Conservation (phyloP, 2,329 filamentous ascomycete genomes). For the Fonsecaea nubica region DNA sequence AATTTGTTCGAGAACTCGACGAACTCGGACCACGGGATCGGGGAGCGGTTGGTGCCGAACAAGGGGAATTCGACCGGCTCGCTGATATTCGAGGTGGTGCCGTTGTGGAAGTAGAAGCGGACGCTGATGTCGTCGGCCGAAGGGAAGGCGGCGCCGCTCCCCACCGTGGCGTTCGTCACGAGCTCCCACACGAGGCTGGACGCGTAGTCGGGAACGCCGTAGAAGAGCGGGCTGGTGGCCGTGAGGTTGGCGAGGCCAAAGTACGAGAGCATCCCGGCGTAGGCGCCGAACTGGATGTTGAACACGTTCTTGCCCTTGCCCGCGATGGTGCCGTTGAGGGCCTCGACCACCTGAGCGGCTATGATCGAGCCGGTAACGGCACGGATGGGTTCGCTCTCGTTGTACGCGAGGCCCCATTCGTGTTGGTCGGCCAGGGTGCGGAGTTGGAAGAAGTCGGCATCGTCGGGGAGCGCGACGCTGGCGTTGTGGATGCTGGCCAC, state of each 20-base stretch:
- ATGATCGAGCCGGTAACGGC: conserved; percentile 67
- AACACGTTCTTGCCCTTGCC: conserved; percentile 49
- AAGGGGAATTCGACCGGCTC: conserved; percentile 63
- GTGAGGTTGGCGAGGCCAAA: conserved; percentile 65
- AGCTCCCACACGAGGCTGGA: conserved; percentile 80
- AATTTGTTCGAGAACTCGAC: conserved; percentile 67
- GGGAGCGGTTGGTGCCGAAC: conserved; percentile 62
- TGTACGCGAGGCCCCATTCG: conserved; percentile 84
- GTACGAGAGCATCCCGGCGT: conserved; percentile 66
- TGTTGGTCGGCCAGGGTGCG: conserved; percentile 77
- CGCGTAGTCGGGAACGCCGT: conserved; percentile 81
- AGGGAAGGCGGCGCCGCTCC: conserved; percentile 50
- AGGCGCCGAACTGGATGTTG: conserved; percentile 66
- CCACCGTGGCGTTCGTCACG: conserved; percentile 57
- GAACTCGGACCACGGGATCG: conserved; percentile 74
- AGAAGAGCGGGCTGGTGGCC: conserved; percentile 66
- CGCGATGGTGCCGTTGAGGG: conserved; percentile 51
- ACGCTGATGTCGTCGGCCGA: conserved; percentile 58
- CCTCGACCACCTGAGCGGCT: conserved; percentile 64
- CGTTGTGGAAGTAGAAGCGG: conserved; percentile 69
- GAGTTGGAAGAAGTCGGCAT: conserved; percentile 70
- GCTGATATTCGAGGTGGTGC: conserved; percentile 56
- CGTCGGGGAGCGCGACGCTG: conserved; percentile 62
- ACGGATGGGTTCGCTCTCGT: conserved; percentile 59
- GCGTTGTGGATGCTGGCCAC: conserved; percentile 68